phyloP scores from a whole-genome alignment of 495 filamentous ascomycete species.

The Aspergillus sclerotioniger region DNA sequence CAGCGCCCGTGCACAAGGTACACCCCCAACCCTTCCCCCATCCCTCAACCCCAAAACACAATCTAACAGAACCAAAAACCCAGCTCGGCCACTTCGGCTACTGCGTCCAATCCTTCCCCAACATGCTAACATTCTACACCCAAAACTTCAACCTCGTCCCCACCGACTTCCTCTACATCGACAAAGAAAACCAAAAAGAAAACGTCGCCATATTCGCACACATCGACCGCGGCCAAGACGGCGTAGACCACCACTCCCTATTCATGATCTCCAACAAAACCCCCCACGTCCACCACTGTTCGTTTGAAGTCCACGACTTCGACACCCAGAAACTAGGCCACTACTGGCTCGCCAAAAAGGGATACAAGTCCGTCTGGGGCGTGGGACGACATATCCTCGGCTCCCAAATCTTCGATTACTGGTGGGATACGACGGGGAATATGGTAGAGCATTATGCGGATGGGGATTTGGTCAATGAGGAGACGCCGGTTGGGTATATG shows the following conservation, averaged over 20 bases:
- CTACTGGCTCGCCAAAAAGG: conserved; percentile 62
- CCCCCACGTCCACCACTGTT: conserved; percentile 67
- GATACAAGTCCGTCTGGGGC: conserved; percentile 69
- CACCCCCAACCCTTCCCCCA: background rate
- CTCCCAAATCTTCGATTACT: conserved; percentile 76
- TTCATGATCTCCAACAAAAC: conserved; percentile 60
- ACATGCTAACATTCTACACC: conserved; percentile 60
- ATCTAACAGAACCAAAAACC: too few species aligned
- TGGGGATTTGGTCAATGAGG: conserved; percentile 60
- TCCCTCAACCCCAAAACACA: background rate
- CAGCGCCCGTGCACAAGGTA: conserved; percentile 65
- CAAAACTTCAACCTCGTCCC: conserved; percentile 66
- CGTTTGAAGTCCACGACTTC: conserved; percentile 74
- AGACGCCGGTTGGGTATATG: conserved; percentile 19
- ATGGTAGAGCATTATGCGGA: conserved; percentile 64
- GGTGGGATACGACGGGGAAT: conserved; percentile 57
- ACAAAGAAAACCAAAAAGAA: conserved; percentile 25
- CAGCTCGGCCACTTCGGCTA: conserved; percentile 69
- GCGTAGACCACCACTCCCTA: conserved; percentile 71
- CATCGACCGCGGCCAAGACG: conserved; percentile 57
- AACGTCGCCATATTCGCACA: conserved; percentile 63
- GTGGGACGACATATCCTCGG: conserved; percentile 73
- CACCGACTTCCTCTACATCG: conserved; percentile 32
- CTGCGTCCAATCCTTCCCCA: conserved; percentile 58
- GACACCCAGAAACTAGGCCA: conserved; percentile 74